Base-by-base conservation (phyloP, 106 monocot genomes). In the Iris macrosiphon region DNA sequence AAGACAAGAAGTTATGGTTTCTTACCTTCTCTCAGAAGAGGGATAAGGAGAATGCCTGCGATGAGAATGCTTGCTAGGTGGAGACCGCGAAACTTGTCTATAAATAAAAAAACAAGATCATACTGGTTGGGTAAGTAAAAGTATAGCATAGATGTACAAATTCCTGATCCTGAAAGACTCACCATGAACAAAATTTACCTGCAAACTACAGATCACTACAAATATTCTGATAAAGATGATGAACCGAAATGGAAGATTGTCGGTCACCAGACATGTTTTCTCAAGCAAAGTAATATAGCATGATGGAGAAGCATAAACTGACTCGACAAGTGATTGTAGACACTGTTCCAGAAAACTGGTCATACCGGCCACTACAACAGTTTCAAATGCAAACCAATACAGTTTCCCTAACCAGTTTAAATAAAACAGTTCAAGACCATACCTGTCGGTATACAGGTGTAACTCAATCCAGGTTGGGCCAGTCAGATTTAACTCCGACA, bases 51-150 rank as follows among this genome's bases (percentile, higher is more conserved):
- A 82, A 76, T 86, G 75, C 67, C 82, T 79, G 76, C 67, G 75
- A 57, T 87, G 92, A 65, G 92, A 82, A 79, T 92, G 82, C 82
- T 87, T 92, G 75, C 75, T 77, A 83, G 49, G 75, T 71, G 86
- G 92, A 76, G 92, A 92, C 82, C 86, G 71, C 75, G 92, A 92
- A 67, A 45, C 64, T 75, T 72, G 92, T 92, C 92, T 92, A 87
- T 39, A 86, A 72, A 92, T 79, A 58, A 18, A 75, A 74, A 75
- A 72, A 64, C 57, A 75, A 76, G 45, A 86, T 85, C 51, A 91
- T 70, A 70, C 81, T 75, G 49, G 61, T 59, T 40, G 49, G 57
- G 74, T 91, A 65, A 92, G 82, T 79, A 71, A 61, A 80, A 48
- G 57, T 46, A 64, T 43, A 77, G 44, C 31, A 57, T 49, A 19